Base-by-base conservation (phyloP, 352 stramenopile species). In the Blastocystis sp. region DNA sequence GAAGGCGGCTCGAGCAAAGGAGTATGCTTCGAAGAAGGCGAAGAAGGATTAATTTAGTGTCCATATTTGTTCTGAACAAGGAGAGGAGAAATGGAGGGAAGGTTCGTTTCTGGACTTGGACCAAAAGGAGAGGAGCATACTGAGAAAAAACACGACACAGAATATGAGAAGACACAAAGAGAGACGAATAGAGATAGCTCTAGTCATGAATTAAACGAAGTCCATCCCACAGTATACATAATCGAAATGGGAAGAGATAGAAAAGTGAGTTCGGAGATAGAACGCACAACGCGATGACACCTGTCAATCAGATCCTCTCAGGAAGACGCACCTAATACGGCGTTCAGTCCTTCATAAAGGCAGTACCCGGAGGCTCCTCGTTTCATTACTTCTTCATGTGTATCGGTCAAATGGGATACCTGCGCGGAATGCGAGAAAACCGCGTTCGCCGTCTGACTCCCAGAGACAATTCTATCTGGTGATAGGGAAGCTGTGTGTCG, bases 1-100 rank as follows among this genome's bases (percentile, higher is more conserved):
- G 88, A 92, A 94, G 86, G 91, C 89, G 21, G 42, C 75, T 16
- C 36, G 48, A 18, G 29, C 40, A n/a, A 85, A 85, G 44, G 75
- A 85, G 11, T 72, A 51, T 11, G 75, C 57, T 85, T 21, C 63
- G 1, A 85, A 85, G 63, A 85, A 72, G 29, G 63, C 40, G 24
- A 85, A 81, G 48, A 54, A 73, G 29, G 27, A 42, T 21, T 81
- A 44, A 81, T 81, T 81, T 81, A 81, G 69, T 65, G 38, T 21
- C 1, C 18, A 29, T 61, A 44, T 11, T n/a, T 81, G 42, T 48
- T 63, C 14, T 48, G 51, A 61, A 81, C 29, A 24, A 48, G 9
- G 18, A 49, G 16, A 32, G 2, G 21, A 46, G 46, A 51, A 32
- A 32, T 57, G 16, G 18, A n/a, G n/a, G n/a, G n/a, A n/a, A n/a